These are phyloP conservation scores for Ceratobasidium sp. DNA, from an alignment of 1,284 basidiomycete genomes.

Conservation along the genomic window DNA sequence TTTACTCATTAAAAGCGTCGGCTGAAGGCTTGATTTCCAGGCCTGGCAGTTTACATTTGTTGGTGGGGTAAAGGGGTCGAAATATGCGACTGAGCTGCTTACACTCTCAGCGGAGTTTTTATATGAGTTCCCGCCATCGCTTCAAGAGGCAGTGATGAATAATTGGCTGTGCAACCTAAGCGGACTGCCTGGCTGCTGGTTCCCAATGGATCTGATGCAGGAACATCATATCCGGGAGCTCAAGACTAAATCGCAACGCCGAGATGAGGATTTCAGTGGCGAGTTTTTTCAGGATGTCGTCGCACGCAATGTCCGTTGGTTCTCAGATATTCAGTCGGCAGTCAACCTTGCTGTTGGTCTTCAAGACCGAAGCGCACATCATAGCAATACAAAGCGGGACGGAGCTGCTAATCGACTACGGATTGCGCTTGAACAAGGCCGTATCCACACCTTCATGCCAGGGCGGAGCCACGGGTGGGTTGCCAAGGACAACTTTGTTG, in stretches of 20 bases:
- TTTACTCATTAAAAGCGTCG: not conserved
- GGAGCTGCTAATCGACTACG: not conserved
- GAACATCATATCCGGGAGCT: constrained; percentile 23
- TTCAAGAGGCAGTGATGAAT: not conserved
- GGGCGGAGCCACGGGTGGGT: not conserved
- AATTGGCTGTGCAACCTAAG: constrained; percentile 24
- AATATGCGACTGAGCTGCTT: constrained; percentile 18
- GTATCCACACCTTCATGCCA: not conserved
- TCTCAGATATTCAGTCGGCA: not conserved
- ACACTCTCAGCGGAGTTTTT: not conserved
- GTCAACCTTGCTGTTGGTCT: not conserved
- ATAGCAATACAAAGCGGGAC: not conserved
- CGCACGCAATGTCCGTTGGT: constrained; percentile 6
- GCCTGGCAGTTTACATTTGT: constrained; percentile 13
- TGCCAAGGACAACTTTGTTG: constrained; percentile 2
- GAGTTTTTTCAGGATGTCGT: not conserved
- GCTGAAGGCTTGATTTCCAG: not conserved
- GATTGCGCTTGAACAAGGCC: not conserved
- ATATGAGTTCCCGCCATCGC: not conserved
- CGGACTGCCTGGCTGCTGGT: constrained; percentile 1
- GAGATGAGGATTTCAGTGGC: constrained; percentile 2
- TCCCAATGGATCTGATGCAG: constrained; percentile 23
- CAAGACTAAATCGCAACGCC: not conserved
- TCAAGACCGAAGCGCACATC: not conserved
- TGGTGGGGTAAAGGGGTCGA: not conserved